Base-by-base conservation (phyloP, 805 yeast species). In the Naumovozyma baii region DNA sequence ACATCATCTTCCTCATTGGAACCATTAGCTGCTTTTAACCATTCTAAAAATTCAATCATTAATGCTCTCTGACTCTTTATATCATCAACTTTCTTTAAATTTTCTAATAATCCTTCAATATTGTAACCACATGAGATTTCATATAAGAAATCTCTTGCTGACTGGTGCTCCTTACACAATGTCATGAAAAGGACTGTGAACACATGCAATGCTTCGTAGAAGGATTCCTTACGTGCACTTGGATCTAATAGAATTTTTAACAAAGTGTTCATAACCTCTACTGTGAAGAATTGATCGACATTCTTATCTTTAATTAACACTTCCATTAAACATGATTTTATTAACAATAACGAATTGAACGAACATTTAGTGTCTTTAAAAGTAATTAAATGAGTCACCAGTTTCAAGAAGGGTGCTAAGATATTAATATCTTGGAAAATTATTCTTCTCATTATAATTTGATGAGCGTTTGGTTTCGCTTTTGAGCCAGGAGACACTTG, bases 321-420 rank as follows among this genome's bases (percentile, higher is more conserved):
- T 16, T 78, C 83, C 14, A 75, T 76, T 41, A 88, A 64, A 40
- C 88, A 69, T 44, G 83, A 80, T 44, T 94, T 72, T 42, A 90
- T 69, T 22, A 90, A 78, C 43, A 90, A 63, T 37, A 90, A 81
- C 2, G 94, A 83, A 59, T 92, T 92, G 64, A 83, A 90, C 4
- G 95, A 80, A 59, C 97, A 90, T 54, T 92, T 81, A 26, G 92
- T 83, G 56, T 90, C 98, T 51, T 83, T 84, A 57, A 86, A 83
- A 47, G 74, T 70, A 50, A 90, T 78, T 17, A 90, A 70, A 56
- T 84, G 88, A 44, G 80, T 77, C 46, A 90, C 67, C 29, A 90
- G 63, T 41, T 76, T 76, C 48, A 90, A 62, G 45, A 88, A 78
- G 17, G 94, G 87, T 0, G 85, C 94, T 51, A 90, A 69, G 4